These are phyloP conservation scores for Citrus sp. DNA, from an alignment of 345 rosid species.

Conservation along the genomic window DNA sequence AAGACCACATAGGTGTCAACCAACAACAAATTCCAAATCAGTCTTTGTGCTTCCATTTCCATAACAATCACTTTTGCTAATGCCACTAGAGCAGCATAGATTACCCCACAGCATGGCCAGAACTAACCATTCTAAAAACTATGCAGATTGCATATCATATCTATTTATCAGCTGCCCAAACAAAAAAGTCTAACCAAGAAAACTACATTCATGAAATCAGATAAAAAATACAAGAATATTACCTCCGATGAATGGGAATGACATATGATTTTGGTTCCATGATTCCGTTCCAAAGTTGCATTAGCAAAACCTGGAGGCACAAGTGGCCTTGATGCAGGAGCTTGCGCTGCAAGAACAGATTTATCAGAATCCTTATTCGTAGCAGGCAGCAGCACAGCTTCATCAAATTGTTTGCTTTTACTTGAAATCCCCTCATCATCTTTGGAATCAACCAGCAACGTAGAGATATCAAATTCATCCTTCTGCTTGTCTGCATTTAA, in stretches of 20 bases:
- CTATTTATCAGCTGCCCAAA: neutral
- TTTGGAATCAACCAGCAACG: conserved; percentile 58
- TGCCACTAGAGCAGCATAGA: neutral
- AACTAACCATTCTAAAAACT: neutral
- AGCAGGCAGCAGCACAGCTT: conserved; percentile 25
- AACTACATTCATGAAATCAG: neutral
- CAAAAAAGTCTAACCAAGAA: neutral
- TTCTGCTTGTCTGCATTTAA: conserved; percentile 52
- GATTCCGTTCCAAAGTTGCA: conserved; percentile 41
- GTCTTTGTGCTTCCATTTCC: neutral
- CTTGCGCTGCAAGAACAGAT: conserved; percentile 38
- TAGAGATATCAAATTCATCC: conserved; percentile 61
- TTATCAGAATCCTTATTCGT: conserved; percentile 35
- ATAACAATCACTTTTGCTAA: neutral
- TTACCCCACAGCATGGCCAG: neutral
- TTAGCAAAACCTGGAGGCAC: conserved; percentile 94
- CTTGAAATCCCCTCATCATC: conserved; percentile 48
- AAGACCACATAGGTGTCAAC: neutral
- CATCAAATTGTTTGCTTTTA: conserved; percentile 38
- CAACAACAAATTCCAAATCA: neutral
- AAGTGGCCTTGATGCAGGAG: conserved; percentile 76
- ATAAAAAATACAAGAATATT: conserved; percentile 12
- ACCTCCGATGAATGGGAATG: conserved; percentile 49
- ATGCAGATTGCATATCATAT: neutral
- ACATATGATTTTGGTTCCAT: conserved; percentile 44